Evolutionary conservation across 345 rosid species (phyloP).

Genomic region (Eucalyptus curtisii): DNA sequence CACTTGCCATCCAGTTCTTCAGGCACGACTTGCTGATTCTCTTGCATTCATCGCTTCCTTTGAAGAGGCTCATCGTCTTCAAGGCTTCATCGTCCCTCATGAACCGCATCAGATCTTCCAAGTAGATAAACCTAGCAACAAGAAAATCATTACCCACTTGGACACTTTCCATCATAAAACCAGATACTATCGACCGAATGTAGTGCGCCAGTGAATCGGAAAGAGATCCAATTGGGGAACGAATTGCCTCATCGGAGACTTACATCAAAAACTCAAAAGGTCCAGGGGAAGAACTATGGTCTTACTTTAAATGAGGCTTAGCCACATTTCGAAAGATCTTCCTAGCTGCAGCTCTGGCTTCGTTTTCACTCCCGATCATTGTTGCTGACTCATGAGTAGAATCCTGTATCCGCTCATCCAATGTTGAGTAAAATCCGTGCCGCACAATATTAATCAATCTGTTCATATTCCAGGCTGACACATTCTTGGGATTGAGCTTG

Average conservation of each 20-base stretch:
- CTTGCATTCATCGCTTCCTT: conserved; percentile 45
- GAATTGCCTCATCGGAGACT: background rate
- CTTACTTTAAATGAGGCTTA: conserved; percentile 54
- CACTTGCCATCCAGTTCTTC: conserved; percentile 82
- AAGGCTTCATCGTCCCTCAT: conserved; percentile 54
- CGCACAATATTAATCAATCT: conserved; percentile 58
- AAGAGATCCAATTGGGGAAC: background rate
- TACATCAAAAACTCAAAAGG: background rate
- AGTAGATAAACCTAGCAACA: conserved; percentile 43
- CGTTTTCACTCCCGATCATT: conserved; percentile 49
- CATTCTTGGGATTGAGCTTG: conserved; percentile 60
- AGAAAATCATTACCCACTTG: background rate
- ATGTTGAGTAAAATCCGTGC: conserved; percentile 61
- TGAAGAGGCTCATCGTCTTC: conserved; percentile 42
- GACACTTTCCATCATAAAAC: background rate
- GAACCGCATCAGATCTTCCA: conserved; percentile 63
- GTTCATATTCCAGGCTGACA: conserved; percentile 99
- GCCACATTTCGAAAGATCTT: conserved; percentile 73
- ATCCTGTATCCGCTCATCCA: conserved; percentile 69
- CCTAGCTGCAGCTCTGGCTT: conserved; percentile 83
- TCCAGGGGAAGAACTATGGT: background rate
- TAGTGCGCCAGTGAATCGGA: background rate
- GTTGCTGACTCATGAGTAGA: conserved; percentile 36
- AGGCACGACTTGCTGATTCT: conserved; percentile 56
- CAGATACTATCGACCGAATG: background rate